phyloP scores from a whole-genome alignment of 495 filamentous ascomycete genomes.

The Clavariopsis aquatica region DNA sequence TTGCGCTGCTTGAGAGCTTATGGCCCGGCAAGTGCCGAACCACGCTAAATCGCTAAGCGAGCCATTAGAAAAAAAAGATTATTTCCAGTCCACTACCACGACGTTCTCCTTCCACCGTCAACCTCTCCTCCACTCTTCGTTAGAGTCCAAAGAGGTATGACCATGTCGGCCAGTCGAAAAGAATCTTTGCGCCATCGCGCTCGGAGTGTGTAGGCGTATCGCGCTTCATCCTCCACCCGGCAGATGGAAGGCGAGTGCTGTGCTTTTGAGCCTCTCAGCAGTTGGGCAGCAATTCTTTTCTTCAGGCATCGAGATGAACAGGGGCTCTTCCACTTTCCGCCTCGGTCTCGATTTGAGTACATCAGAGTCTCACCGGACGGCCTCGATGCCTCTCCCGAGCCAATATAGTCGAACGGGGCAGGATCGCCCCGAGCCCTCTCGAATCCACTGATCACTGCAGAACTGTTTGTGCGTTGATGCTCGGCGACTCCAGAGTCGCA shows the following conservation, averaged over 20 bases:
- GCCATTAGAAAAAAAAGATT: not conserved
- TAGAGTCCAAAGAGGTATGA: not conserved
- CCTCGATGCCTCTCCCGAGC: not conserved
- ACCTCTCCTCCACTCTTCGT: not conserved
- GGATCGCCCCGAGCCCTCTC: not conserved
- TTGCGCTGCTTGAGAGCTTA: not conserved
- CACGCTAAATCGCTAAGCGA: not conserved
- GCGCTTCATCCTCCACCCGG: not conserved
- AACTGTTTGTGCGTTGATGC: not conserved
- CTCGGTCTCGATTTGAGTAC: not conserved
- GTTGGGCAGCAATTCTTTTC: constrained; percentile 11
- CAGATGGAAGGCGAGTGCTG: not conserved
- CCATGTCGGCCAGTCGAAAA: constrained; percentile 16
- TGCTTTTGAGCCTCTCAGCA: constrained; percentile 17
- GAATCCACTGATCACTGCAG: not conserved
- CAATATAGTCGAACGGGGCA: not conserved
- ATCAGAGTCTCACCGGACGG: constrained; percentile 10
- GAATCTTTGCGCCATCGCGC: constrained; percentile 12
- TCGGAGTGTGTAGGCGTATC: not conserved
- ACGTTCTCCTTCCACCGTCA: not conserved
- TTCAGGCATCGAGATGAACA: constrained; percentile 30
- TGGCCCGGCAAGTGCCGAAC: not conserved
- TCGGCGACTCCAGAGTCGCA: not conserved
- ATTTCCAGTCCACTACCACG: not conserved
- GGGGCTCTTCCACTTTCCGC: not conserved